These are phyloP conservation scores for Eucalyptus pauciflora DNA, from an alignment of 345 rosid species.

Conservation along the genomic window DNA sequence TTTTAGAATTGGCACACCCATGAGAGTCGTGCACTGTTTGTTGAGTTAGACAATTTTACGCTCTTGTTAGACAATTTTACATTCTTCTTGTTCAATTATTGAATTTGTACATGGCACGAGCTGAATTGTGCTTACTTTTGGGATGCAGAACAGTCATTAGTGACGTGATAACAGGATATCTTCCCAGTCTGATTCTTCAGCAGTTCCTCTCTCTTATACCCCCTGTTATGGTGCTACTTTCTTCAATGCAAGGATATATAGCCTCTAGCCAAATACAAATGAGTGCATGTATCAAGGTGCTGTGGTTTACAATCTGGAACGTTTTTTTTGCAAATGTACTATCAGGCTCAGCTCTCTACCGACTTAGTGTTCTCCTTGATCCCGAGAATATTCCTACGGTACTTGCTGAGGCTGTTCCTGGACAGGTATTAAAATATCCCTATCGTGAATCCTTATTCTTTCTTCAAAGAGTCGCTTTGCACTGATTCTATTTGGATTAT, in stretches of 20 bases:
- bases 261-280: slow-evolving; percentile 61
- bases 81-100: not conserved
- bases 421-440: slow-evolving; percentile 43
- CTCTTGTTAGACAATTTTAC: not conserved
- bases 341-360: slow-evolving; percentile 74
- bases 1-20: not conserved
- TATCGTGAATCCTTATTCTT: not conserved
- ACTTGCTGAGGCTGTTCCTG: slow-evolving; percentile 79
- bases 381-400: slow-evolving; percentile 63
- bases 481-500: not conserved
- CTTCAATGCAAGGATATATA: slow-evolving; percentile 72
- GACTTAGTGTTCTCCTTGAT: slow-evolving; percentile 50
- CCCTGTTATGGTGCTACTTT: slow-evolving; percentile 57
- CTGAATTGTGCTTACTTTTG: not conserved
- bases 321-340: slow-evolving; percentile 74
- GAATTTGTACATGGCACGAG: not conserved
- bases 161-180: slow-evolving; percentile 81
- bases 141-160: slow-evolving; percentile 56
- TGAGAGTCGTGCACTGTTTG: not conserved
- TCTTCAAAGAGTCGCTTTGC: not conserved
- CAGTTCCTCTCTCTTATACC: slow-evolving; percentile 52
- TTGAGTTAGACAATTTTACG: not conserved
- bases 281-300: slow-evolving; percentile 69
- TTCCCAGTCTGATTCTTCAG: slow-evolving; percentile 77
- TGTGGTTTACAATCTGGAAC: slow-evolving; percentile 77